Percentiles rank a stretch among this genome's conserved stretches.
These are phyloP conservation scores for Paracoccidioides brasiliensis DNA, from an alignment of 2,329 filamentous ascomycete genomes.

Conservation along the genomic window DNA sequence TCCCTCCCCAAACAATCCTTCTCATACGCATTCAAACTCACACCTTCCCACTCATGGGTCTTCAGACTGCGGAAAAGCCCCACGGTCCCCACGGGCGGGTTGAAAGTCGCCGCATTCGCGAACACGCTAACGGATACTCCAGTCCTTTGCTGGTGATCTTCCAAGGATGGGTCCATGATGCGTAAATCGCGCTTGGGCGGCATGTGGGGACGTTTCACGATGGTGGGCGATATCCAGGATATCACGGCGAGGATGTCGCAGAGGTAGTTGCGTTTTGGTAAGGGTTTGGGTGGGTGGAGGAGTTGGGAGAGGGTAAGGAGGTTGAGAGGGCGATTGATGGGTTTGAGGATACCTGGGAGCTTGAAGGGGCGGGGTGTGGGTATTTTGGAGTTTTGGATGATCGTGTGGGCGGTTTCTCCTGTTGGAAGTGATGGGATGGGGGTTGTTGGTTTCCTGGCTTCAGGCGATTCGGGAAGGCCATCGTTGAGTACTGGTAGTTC, in stretches of 20 bases:
- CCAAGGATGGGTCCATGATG: constrained; percentile 16
- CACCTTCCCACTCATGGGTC: constrained; percentile 17
- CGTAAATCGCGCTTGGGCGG: constrained; percentile 20
- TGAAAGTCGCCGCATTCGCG: constrained; percentile 17
- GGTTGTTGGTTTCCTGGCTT: neutral
- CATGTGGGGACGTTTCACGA: constrained; percentile 15
- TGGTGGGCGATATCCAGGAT: constrained; percentile 15
- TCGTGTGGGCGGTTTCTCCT: neutral
- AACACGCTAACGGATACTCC: constrained; percentile 19
- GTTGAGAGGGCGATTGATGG: constrained; percentile 5
- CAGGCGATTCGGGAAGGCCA: neutral
- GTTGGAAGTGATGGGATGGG: neutral
- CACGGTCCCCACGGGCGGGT: constrained; percentile 16
- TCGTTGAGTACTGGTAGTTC: neutral
- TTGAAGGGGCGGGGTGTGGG: neutral
- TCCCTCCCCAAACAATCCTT: constrained; percentile 13
- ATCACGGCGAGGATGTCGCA: constrained; percentile 17
- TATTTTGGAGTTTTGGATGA: neutral
- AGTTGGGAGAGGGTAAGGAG: constrained; percentile 11
- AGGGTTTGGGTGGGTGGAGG: constrained; percentile 7
- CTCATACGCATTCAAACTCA: constrained; percentile 21
- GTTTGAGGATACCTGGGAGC: neutral
- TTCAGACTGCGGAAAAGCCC: constrained; percentile 17
- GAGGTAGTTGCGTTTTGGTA: constrained; percentile 16
- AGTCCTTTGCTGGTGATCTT: neutral